A percentile compares a stretch with the other conserved stretches of the same genome.
phyloP scores from a whole-genome alignment of 139 green algal genomes.

The Haematococcus lacustris region DNA sequence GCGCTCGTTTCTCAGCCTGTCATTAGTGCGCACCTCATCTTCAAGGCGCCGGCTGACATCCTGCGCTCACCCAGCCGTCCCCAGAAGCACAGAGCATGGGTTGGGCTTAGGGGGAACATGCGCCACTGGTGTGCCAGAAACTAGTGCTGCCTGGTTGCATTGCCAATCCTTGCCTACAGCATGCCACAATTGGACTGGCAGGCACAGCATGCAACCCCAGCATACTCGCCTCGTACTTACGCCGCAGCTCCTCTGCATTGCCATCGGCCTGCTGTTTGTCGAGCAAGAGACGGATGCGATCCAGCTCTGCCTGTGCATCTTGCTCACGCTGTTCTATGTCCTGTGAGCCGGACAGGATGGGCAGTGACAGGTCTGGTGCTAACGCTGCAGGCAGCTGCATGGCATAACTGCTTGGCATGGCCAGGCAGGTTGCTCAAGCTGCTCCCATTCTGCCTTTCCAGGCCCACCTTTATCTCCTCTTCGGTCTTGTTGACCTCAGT shows the following conservation, averaged over 20 bases:
- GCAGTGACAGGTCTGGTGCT: no score
- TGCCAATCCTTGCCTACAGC: no score
- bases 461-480: conserved; percentile 14
- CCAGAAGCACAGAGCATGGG: no score
- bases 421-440: no score
- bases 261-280: conserved; percentile 14
- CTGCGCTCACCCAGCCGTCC: no score
- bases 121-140: no score
- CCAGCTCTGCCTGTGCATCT: conserved; percentile 21
- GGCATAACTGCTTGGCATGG: no score
- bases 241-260: conserved; percentile 13
- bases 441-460: no score
- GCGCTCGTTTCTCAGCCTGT: conserved; percentile 9
- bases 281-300: conserved; percentile 27
- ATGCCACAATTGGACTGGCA: no score
- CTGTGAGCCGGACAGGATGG: background rate
- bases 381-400: no score
- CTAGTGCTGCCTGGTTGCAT: no score
- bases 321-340: conserved; percentile 19
- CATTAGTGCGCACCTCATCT: conserved; percentile 12
- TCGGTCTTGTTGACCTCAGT: conserved; percentile 50
- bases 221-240: background rate
- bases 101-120: no score
- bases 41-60: conserved; percentile 4
- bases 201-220: background rate